Evolutionary conservation across 441 rosid species (phyloP).

Genomic region (Corymbia citriodora): DNA sequence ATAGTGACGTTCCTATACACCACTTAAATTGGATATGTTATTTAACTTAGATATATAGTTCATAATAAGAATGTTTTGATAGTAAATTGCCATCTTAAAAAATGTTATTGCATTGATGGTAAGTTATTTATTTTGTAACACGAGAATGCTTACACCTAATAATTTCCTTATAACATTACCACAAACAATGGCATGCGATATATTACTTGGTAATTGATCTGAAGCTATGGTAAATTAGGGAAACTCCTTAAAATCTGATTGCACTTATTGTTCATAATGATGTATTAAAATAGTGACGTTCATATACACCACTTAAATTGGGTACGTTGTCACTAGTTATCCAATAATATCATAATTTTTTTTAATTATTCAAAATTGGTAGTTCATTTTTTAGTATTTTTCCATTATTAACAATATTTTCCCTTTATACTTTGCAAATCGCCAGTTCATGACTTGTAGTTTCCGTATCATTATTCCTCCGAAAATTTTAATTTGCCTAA

Average conservation of each 20-base stretch:
- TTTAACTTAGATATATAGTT: accelerated
- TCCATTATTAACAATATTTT: no score
- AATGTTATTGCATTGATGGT: not conserved
- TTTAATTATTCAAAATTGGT: not conserved
- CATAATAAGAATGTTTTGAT: no score
- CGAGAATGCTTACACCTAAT: not conserved
- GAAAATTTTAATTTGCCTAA: no score
- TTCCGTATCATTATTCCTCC: no score
- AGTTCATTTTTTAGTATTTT: no score
- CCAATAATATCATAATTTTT: no score
- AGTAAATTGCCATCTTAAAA: not conserved
- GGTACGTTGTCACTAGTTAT: not conserved
- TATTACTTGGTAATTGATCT: not conserved
- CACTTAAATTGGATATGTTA: not conserved
- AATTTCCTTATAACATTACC: not conserved
- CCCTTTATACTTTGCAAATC: not conserved
- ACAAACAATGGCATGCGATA: not conserved
- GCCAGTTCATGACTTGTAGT: not conserved
- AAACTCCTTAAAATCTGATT: not conserved
- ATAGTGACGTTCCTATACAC: not conserved
- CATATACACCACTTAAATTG: not conserved
- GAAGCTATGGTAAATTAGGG: not conserved
- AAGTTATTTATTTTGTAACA: not conserved
- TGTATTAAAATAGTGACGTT: not conserved
- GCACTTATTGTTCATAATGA: not conserved